A percentile compares a stretch with the other conserved stretches of the same genome.
These are phyloP conservation scores for Melanomma pulvis-pyrius DNA, from an alignment of 495 filamentous ascomycete species.

Conservation along the genomic window DNA sequence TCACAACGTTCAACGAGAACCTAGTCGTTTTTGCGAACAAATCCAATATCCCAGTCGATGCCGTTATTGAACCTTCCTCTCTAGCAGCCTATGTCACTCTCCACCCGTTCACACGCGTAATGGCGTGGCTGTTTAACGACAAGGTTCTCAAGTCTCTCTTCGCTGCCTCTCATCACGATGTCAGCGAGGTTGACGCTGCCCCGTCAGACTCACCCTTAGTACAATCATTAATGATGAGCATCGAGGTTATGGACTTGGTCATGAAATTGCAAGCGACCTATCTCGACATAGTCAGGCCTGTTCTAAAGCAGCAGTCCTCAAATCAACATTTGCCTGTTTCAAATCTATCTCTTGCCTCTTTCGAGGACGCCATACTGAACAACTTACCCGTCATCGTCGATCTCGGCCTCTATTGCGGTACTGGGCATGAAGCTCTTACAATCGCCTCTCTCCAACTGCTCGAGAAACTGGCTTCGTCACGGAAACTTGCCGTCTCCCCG, in stretches of 20 bases:
- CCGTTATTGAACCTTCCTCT: slow-evolving; percentile 68
- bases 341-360: slow-evolving; percentile 74
- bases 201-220: slow-evolving; percentile 74
- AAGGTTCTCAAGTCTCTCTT: slow-evolving; percentile 80
- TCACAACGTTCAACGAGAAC: slow-evolving; percentile 88
- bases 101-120: slow-evolving; percentile 88
- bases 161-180: slow-evolving; percentile 70
- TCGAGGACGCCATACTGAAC: slow-evolving; percentile 89
- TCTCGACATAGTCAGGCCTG: slow-evolving; percentile 77
- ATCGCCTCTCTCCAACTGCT: slow-evolving; percentile 76
- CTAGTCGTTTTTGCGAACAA: slow-evolving; percentile 79
- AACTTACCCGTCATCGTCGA: slow-evolving; percentile 74
- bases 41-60: slow-evolving; percentile 71
- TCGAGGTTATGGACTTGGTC: slow-evolving; percentile 79
- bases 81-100: slow-evolving; percentile 76
- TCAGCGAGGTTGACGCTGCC: slow-evolving; percentile 65
- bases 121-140: slow-evolving; percentile 97
- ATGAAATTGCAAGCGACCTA: slow-evolving; percentile 90
- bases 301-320: slow-evolving; percentile 59
- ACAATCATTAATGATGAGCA: slow-evolving; percentile 67
- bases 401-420: slow-evolving; percentile 80
- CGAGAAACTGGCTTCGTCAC: slow-evolving; percentile 80
- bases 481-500: slow-evolving; percentile 59
- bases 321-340: slow-evolving; percentile 54
- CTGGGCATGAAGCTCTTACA: slow-evolving; percentile 74